A percentile compares a stretch with the other conserved stretches of the same genome.
These are phyloP conservation scores for Rhodomyrtus tomentosa DNA, from an alignment of 345 rosid species.

Conservation along the genomic window DNA sequence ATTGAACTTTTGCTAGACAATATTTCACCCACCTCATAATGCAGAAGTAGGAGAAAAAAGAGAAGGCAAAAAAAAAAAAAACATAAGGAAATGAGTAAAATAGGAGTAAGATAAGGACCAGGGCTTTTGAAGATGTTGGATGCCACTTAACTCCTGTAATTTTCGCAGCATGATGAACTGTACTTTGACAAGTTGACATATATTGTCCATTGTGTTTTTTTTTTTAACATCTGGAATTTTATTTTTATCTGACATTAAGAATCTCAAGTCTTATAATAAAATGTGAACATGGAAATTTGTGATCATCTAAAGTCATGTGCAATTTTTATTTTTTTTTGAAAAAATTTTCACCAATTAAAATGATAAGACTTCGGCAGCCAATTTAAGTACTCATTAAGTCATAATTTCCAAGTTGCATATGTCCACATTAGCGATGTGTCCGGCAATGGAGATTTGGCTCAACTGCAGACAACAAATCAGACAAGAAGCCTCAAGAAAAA, in stretches of 20 bases:
- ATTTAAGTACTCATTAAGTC: not conserved
- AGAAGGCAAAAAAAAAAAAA: not conserved
- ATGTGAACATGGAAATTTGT: not conserved
- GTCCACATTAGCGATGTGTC: not conserved
- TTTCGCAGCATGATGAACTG: not conserved
- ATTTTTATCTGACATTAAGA: not conserved
- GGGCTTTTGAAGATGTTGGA: not conserved
- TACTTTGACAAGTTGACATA: not conserved
- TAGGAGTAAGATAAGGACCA: not conserved
- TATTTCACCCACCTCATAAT: not conserved
- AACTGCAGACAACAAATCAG: not conserved
- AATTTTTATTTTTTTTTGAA: not conserved
- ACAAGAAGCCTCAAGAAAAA: not conserved
- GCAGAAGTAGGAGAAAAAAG: not conserved
- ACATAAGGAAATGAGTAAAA: not conserved
- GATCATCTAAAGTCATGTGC: not conserved
- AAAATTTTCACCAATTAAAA: not conserved
- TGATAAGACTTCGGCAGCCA: not conserved
- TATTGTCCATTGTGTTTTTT: not conserved
- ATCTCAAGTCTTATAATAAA: not conserved
- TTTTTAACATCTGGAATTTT: not conserved
- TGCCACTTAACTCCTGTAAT: not conserved
- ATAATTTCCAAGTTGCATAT: not conserved
- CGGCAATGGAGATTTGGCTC: not conserved
- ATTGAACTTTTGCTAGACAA: not conserved